Base-by-base conservation (phyloP, 2,329 filamentous ascomycete genomes). In the Hymenoscyphus repandus region DNA sequence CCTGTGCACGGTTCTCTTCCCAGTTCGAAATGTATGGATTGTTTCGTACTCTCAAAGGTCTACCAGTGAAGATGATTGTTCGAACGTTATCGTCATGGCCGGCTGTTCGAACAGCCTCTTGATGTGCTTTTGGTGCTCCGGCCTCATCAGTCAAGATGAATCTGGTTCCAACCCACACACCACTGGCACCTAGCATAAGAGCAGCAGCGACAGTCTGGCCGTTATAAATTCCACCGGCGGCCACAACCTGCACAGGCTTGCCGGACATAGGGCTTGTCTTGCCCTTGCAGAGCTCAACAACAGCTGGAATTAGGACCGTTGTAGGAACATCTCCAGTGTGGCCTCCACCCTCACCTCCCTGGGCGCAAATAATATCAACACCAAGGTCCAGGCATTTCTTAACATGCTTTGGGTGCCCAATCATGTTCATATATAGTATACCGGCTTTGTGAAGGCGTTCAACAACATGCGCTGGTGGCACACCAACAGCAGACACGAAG, bases 381-480 rank as follows among this genome's bases (percentile, higher is more conserved):
- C 91, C 93, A 52, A 91, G 80, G 45, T 92, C 90, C 56, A 99
- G 79, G 72, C 90, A 95, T 80, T 97, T 99, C 74, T 90, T 81
- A 58, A 96, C 92, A 75, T 99, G 93, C 84, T 99, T 99, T 67
- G 93, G 92, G 79, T 99, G 93, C 61, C 93, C 93, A 69, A 99
- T 91, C 93, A 99, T 99, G 85, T 99, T 99, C 93, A 97, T 97
- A 80, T 95, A 96, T 61, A 95, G 79, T 62, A 99, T 81, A 61
- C 91, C 91, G 65, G 83, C 75, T 67, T 83, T 80, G 80, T 99
- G 93, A 42, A 99, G 83, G 68, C 82, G 86, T 60, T 97, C 90
- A 65, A 99, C 90, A 52, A 96, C 85, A 62, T 80, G 75, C 73
- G 88, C 89, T 60, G 93, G 90, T 39, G 93, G 91, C 22, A 97